Conservation (phyloP, 768 basidiomycete species). For the Phylloporus arenicola region DNA sequence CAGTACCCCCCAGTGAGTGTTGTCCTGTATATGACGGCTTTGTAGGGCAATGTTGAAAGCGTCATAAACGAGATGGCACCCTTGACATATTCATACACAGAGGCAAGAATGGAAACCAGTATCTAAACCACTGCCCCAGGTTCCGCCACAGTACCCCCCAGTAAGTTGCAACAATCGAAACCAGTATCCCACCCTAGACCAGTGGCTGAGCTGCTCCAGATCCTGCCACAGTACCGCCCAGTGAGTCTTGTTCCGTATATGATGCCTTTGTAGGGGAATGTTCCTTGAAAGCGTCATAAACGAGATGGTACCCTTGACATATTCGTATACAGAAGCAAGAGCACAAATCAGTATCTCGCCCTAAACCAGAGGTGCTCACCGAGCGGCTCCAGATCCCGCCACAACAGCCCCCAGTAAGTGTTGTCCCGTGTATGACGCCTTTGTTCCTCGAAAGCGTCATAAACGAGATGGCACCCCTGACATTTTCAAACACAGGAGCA, state of each 20-base stretch:
- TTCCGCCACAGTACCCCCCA: too few relatives aligned
- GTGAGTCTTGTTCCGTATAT: slow-evolving; percentile 8
- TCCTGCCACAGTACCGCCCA: slow-evolving; percentile 3
- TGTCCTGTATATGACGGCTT: background rate
- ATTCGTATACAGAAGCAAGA: too few relatives aligned
- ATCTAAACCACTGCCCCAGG: background rate
- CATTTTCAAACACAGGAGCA: too few relatives aligned
- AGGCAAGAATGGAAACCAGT: background rate
- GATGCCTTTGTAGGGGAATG: too few relatives aligned
- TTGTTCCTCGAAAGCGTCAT: too few relatives aligned
- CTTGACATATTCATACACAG: slow-evolving; percentile 5
- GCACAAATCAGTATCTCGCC: too few relatives aligned
- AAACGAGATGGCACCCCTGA: too few relatives aligned
- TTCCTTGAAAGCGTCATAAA: too few relatives aligned
- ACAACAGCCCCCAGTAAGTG: slow-evolving; percentile 13
- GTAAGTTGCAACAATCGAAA: too few relatives aligned
- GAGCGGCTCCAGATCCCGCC: background rate
- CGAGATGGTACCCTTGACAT: too few relatives aligned
- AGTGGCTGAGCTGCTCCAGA: background rate
- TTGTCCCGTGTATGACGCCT: background rate
- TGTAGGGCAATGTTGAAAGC: background rate
- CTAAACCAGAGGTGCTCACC: slow-evolving; percentile 1
- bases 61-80: slow-evolving; percentile 1
- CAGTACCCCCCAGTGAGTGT: background rate
- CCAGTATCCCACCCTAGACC: too few relatives aligned